Conservation (phyloP, 2,329 filamentous ascomycete species). For the Beauveria sp. region DNA sequence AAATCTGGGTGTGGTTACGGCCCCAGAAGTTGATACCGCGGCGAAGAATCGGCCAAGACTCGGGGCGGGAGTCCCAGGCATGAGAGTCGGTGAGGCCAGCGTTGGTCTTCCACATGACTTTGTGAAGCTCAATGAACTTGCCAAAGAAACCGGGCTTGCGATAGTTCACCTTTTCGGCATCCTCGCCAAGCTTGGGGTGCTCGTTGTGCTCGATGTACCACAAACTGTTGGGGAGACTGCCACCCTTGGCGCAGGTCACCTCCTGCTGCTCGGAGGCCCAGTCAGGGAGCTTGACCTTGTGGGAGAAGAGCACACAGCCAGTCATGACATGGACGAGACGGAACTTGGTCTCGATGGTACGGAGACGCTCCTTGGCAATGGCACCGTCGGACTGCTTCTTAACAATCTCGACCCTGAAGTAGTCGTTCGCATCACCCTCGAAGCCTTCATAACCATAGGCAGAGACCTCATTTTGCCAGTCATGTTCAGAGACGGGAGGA, state of each 20-base stretch:
- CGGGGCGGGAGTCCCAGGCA: conserved; percentile 93
- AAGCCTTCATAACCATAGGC: conserved; percentile 98
- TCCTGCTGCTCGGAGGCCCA: conserved; percentile 99
- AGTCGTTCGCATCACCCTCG: conserved; percentile 90
- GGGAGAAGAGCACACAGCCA: conserved; percentile 90
- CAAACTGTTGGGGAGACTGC: conserved; percentile 88
- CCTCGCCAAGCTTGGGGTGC: conserved; percentile 65
- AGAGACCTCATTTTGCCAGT: conserved; percentile 94
- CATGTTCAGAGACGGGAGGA: conserved; percentile 73
- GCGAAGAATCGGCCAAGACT: conserved; percentile 83
- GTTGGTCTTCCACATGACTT: conserved; percentile 99
- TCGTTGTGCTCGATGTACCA: conserved; percentile 94
- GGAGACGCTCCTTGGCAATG: conserved; percentile 72
- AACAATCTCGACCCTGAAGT: conserved; percentile 91
- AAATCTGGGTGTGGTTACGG: conserved; percentile 86
- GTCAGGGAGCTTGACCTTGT: conserved; percentile 97
- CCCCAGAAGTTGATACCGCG: conserved; percentile 99
- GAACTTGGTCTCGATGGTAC: conserved; percentile 97
- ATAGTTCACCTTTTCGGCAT: conserved; percentile 94
- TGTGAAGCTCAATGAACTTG: conserved; percentile 95
- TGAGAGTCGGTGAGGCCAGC: conserved; percentile 93
- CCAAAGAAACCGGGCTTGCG: conserved; percentile 88
- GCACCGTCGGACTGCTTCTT: conserved; percentile 76
- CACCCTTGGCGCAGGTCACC: conserved; percentile 90
- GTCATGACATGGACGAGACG: conserved; percentile 94